Evolutionary conservation across 2,329 filamentous ascomycete species (phyloP).

Genomic region (Trichoderma oligosporum): DNA sequence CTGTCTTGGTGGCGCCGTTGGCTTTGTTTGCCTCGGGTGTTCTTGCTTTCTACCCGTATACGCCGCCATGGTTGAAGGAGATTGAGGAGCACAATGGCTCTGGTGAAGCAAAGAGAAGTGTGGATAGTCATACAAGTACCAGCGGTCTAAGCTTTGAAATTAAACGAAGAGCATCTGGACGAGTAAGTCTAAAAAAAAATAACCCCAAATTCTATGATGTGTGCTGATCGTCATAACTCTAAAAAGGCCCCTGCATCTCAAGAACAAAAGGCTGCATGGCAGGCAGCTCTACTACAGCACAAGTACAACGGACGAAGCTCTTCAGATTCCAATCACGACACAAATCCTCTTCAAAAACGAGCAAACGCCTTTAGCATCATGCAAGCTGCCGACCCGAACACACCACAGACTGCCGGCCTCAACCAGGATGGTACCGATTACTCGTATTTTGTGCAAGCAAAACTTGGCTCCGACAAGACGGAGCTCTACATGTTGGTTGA

Average conservation of each 20-base stretch:
- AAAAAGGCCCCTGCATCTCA: conserved; percentile 33
- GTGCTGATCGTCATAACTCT: conserved; percentile 6
- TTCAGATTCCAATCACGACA: neutral
- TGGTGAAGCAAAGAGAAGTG: conserved; percentile 27
- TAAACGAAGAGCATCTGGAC: conserved; percentile 33
- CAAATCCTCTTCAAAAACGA: conserved; percentile 34
- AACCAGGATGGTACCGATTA: conserved; percentile 63
- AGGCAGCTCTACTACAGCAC: conserved; percentile 18
- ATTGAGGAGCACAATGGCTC: conserved; percentile 24
- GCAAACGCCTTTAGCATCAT: conserved; percentile 47
- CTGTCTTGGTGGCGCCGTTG: conserved; percentile 42
- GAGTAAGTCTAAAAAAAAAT: neutral
- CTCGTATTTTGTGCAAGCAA: conserved; percentile 59
- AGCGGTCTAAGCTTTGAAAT: conserved; percentile 40
- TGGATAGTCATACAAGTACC: conserved; percentile 18
- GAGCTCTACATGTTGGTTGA: conserved; percentile 61
- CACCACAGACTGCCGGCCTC: conserved; percentile 51
- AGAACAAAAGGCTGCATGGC: conserved; percentile 36
- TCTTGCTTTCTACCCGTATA: conserved; percentile 48
- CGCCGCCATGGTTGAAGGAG: conserved; percentile 36
- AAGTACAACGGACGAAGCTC: conserved; percentile 17
- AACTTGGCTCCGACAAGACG: conserved; percentile 53
- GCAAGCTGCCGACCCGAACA: conserved; percentile 43
- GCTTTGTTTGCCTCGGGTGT: conserved; percentile 45
- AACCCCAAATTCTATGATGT: neutral